phyloP scores from a whole-genome alignment of 2,329 filamentous ascomycete species.

The Orbilia ellipsospora region DNA sequence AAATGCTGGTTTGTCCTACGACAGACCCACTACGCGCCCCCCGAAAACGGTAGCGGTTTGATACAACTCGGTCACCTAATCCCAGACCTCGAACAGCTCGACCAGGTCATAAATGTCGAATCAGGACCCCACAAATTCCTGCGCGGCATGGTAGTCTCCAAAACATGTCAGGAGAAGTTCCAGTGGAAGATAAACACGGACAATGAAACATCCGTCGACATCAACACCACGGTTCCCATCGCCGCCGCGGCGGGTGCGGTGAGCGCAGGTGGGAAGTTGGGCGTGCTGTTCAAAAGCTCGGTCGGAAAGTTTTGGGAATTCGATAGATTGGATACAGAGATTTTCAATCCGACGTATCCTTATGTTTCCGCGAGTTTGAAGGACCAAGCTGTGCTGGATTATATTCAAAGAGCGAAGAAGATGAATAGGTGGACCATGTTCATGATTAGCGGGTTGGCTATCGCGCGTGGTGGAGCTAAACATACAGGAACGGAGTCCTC shows the following conservation, averaged over 20 bases:
- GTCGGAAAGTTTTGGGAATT: constrained; percentile 13
- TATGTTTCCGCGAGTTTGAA: background rate
- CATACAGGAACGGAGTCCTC: background rate
- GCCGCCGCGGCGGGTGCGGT: background rate
- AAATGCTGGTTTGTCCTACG: constrained; percentile 21
- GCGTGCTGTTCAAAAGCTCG: background rate
- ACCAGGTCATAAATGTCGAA: constrained; percentile 21
- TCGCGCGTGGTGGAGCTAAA: background rate
- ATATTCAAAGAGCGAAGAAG: background rate
- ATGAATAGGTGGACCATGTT: constrained; percentile 1
- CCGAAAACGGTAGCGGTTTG: background rate
- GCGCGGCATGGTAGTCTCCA: background rate
- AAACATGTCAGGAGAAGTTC: background rate
- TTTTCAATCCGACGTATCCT: background rate
- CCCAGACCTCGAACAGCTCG: constrained; percentile 6
- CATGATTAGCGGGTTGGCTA: constrained; percentile 13
- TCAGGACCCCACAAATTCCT: background rate
- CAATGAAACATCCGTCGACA: background rate
- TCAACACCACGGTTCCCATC: background rate
- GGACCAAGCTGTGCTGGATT: background rate
- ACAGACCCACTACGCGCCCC: constrained; percentile 11
- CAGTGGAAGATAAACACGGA: background rate
- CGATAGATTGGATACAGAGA: background rate
- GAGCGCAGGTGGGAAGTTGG: background rate
- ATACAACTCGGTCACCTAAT: constrained; percentile 9